phyloP scores from a whole-genome alignment of 2,329 filamentous ascomycete genomes.

The Bretziella fagacearum region DNA sequence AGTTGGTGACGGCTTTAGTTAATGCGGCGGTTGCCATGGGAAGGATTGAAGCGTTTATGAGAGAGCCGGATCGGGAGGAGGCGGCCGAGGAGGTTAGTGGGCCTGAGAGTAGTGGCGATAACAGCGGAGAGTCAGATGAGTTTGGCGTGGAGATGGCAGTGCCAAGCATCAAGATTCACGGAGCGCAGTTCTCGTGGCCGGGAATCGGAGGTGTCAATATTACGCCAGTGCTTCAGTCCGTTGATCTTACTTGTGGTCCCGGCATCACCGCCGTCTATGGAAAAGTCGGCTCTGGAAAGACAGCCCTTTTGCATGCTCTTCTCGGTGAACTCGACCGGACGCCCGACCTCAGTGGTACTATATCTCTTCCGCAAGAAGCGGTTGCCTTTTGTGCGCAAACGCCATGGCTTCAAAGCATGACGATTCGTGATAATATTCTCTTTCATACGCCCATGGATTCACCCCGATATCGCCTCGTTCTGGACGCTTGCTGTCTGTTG shows the following conservation, averaged over 20 bases:
- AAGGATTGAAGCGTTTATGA: conserved; percentile 75
- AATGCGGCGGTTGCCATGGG: conserved; percentile 71
- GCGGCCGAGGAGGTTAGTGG: neutral
- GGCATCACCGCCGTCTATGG: conserved; percentile 41
- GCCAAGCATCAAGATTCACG: conserved; percentile 30
- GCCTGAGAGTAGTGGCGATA: conserved; percentile 6
- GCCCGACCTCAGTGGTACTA: conserved; percentile 25
- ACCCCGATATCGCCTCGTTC: conserved; percentile 37
- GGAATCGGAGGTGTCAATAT: conserved; percentile 30
- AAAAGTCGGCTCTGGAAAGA: conserved; percentile 44
- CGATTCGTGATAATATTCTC: conserved; percentile 46
- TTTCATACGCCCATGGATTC: conserved; percentile 42
- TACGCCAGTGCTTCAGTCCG: conserved; percentile 29
- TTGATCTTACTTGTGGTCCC: conserved; percentile 29
- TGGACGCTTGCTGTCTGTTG: conserved; percentile 42
- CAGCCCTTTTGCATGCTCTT: conserved; percentile 40
- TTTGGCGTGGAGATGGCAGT: conserved; percentile 16
- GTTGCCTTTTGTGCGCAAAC: conserved; percentile 42
- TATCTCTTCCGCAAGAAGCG: conserved; percentile 31
- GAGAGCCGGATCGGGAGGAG: conserved; percentile 58
- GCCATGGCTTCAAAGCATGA: conserved; percentile 50
- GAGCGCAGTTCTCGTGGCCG: conserved; percentile 67
- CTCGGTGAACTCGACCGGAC: conserved; percentile 51
- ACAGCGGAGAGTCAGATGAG: conserved; percentile 22
- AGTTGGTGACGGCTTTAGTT: conserved; percentile 56